These are phyloP conservation scores for Pseudotsuga menziesii DNA, from an alignment of 75 land plant species.

Conservation along the genomic window DNA sequence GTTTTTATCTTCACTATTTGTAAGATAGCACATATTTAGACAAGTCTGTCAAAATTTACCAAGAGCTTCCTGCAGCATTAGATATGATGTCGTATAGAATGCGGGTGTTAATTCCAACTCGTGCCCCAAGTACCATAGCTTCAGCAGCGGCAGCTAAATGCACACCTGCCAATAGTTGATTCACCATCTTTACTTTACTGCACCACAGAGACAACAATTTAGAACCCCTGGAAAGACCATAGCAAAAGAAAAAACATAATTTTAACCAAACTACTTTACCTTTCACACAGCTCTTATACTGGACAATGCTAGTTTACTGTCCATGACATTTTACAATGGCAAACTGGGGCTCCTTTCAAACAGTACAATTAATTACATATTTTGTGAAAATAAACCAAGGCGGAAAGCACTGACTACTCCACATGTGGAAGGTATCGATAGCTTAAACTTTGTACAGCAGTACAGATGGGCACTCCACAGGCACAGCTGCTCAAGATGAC, in stretches of 20 bases:
- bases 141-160: conserved; percentile 84
- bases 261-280: not conserved
- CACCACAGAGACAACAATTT: conserved; percentile 14
- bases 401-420: not conserved
- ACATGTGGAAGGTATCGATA: not conserved
- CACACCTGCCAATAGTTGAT: conserved; percentile 68
- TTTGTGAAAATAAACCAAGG: not conserved
- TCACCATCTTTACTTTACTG: conserved; percentile 83
- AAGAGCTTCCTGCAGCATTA: conserved; percentile 95
- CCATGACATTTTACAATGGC: not conserved
- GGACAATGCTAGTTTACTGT: not conserved
- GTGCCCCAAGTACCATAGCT: conserved; percentile 82
- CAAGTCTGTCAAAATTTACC: conserved; percentile 34
- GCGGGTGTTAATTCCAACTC: conserved; percentile 76
- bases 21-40: not conserved
- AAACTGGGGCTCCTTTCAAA: not conserved
- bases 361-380: not conserved
- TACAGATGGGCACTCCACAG: not conserved
- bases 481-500: not conserved
- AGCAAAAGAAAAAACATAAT: not conserved
- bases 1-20: not conserved
- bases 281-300: conserved; percentile 5
- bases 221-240: not conserved
- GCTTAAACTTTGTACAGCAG: not conserved
- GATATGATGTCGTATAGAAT: conserved; percentile 87